Base-by-base conservation (phyloP, 2,329 filamentous ascomycete genomes). In the Claviceps sp. region DNA sequence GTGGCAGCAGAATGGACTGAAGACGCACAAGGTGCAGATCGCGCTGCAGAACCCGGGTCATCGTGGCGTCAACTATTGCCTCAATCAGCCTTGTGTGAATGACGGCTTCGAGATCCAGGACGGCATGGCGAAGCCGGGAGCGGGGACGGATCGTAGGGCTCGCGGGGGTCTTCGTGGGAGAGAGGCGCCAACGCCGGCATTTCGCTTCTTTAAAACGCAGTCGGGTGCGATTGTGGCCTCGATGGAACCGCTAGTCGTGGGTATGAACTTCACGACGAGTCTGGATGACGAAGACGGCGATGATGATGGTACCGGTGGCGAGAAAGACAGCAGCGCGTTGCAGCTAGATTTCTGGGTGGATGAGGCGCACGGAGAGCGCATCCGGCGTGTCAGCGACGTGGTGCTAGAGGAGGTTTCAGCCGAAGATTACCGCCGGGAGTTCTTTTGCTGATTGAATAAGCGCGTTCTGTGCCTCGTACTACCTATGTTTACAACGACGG, bases 61-160 rank as follows among this genome's bases (percentile, higher is more conserved):
- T 16, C 10, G 13, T n/a, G 46, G 40, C 19, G 47, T 47, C 16
- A 52, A 50, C 13, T 52, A 52, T 37, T 50, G 51, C 17, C n/a
- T 53, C 19, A 50, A 53, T n/a, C 47, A 50, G 47, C 47, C 51
- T 6, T 53, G 51, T 16, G 17, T 50, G 5, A 50, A 47, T 13
- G 51, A 53, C 13, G 47, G 47, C 17, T 39, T 53, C 30, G 39
- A 53, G 43, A 30, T 53, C 4, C 51, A 53, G 45, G 47, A 47
- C 13, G 48, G 48, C 40, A 53, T 41, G 51, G 43, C 30, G 37
- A 50, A 53, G 42, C 17, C 39, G 43, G 47, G 50, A 8, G 17
- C 22, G 30, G 41, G 11, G 46, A 40, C 30, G 40, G 40, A 42
- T 42, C 40, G 40, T 17, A 13, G 17, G 4, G 40, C 11, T 3